A percentile compares a stretch with the other conserved stretches of the same genome.
Conservation (phyloP, 345 rosid species). For the Carallia pectinifolia region DNA sequence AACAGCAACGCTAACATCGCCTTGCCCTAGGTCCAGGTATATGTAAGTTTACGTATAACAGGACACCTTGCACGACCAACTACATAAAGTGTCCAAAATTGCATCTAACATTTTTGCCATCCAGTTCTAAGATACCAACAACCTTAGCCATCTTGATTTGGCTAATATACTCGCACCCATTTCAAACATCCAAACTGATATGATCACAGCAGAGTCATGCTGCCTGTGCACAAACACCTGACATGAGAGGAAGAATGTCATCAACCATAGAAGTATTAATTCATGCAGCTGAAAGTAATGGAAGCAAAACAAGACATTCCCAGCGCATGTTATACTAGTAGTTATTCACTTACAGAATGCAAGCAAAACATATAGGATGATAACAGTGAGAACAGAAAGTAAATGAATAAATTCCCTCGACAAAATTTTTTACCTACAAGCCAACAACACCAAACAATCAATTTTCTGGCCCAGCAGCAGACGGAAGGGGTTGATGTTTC, state of each 20-base stretch:
- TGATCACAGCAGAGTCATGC: background rate
- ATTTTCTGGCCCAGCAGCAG: constrained; percentile 1
- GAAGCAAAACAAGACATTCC: too few relatives aligned
- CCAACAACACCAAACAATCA: background rate
- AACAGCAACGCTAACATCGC: constrained; percentile 10
- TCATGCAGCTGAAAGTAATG: too few relatives aligned
- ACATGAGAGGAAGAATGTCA: background rate
- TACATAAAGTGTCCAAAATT: constrained; percentile 26
- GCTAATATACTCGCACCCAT: constrained; percentile 1
- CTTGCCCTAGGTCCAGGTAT: constrained; percentile 1
- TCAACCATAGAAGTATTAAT: too few relatives aligned
- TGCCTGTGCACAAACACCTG: constrained; percentile 10
- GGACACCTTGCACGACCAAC: constrained; percentile 23
- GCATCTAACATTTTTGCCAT: constrained; percentile 22
- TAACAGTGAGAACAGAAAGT: too few relatives aligned
- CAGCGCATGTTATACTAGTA: too few relatives aligned
- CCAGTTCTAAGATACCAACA: constrained; percentile 14
- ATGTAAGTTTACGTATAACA: constrained; percentile 18
- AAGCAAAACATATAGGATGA: too few relatives aligned
- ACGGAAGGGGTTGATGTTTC: constrained; percentile 8
- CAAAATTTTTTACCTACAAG: constrained; percentile 7
- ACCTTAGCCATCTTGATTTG: constrained; percentile 4
- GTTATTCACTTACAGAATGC: too few relatives aligned
- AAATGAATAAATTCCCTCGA: too few relatives aligned
- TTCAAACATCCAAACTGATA: constrained; percentile 10